Conservation (phyloP, 2,329 filamentous ascomycete species). For the Botrytis hyacinthi region DNA sequence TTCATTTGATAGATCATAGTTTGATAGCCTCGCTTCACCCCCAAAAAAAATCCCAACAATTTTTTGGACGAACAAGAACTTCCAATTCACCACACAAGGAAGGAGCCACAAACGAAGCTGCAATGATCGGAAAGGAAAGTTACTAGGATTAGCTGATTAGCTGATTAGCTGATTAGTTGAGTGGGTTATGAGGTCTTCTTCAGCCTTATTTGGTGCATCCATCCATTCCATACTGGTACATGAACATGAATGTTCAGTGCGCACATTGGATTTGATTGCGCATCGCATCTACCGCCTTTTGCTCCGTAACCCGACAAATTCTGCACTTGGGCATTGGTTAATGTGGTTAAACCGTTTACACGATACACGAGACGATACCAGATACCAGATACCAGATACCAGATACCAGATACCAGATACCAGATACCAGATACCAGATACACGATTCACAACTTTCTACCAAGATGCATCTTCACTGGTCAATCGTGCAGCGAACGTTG, state of each 20-base stretch:
- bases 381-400: neutral
- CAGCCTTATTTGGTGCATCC: constrained; percentile 11
- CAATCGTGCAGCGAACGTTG: neutral
- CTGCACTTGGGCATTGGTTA: neutral
- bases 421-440: neutral
- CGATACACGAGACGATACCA: neutral
- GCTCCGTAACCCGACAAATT: neutral
- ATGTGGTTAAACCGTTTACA: neutral
- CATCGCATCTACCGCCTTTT: neutral
- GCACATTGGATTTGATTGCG: neutral
- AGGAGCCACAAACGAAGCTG: neutral
- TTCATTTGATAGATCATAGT: neutral
- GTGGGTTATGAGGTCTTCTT: neutral
- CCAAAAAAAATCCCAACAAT: constrained; percentile 6
- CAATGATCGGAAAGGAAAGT: neutral
- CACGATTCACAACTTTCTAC: neutral
- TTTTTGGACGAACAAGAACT: neutral
- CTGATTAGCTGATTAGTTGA: neutral
- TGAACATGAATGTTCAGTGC: neutral
- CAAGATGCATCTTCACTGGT: neutral
- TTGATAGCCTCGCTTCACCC: neutral
- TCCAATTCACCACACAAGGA: neutral
- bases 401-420: neutral
- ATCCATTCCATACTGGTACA: too few species aligned
- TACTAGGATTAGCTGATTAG: neutral